These are phyloP conservation scores for Pichia occidentalis DNA, from an alignment of 805 yeast genomes.

Conservation along the genomic window DNA sequence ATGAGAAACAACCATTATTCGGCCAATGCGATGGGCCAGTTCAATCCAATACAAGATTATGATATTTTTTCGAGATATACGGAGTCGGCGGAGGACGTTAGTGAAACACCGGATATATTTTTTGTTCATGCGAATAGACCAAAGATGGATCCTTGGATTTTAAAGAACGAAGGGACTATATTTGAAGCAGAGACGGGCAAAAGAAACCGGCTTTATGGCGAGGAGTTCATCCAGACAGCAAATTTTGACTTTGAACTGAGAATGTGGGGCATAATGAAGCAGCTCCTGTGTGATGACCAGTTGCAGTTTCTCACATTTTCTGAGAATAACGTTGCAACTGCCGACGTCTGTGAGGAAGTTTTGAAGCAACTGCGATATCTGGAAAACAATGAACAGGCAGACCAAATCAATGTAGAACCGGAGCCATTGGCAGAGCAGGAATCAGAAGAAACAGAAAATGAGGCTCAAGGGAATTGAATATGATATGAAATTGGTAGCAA, in stretches of 20 bases:
- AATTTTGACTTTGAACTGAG: conserved; percentile 53
- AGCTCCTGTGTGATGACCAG: conserved; percentile 41
- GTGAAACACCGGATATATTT: conserved; percentile 30
- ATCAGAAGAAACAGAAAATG: no score
- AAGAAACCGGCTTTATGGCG: conserved; percentile 53
- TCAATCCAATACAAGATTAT: conserved; percentile 59
- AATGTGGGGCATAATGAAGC: conserved; percentile 55
- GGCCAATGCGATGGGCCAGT: conserved; percentile 79
- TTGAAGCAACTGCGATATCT: no score
- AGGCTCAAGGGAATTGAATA: no score
- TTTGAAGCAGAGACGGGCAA: conserved; percentile 33
- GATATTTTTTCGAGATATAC: conserved; percentile 25
- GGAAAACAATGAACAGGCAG: no score
- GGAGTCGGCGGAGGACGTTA: conserved; percentile 14
- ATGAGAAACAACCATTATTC: conserved; percentile 36
- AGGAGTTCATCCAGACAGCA: conserved; percentile 39
- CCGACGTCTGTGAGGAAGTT: no score
- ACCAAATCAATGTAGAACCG: neutral
- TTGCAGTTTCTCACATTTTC: neutral
- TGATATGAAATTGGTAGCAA: no score
- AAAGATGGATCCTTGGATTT: conserved; percentile 55
- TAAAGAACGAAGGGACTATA: conserved; percentile 38
- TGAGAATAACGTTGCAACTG: no score
- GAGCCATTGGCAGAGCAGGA: neutral
- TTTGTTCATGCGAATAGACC: conserved; percentile 66